Evolutionary conservation across 768 basidiomycete species (phyloP).

Genomic region (Termitomyces sp.): DNA sequence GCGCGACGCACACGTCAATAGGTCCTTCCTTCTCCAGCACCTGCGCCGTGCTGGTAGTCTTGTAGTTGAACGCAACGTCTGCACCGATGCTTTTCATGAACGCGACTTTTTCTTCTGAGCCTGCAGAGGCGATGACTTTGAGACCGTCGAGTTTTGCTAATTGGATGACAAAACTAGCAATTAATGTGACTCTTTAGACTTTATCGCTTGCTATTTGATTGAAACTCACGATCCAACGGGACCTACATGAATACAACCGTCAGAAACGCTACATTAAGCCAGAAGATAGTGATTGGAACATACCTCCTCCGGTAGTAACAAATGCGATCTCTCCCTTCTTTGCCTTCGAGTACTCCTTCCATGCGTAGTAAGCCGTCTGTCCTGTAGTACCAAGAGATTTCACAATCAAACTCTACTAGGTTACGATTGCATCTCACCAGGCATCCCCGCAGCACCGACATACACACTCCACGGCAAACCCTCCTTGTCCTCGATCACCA

Average conservation of each 20-base stretch:
- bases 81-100: conserved; percentile 59
- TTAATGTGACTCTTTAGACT: background rate
- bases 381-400: conserved; percentile 16
- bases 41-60: conserved; percentile 48
- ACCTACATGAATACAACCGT: background rate
- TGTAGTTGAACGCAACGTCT: conserved; percentile 73
- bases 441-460: conserved; percentile 51
- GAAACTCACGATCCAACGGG: conserved; percentile 42
- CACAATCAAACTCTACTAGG: no score
- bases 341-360: conserved; percentile 34
- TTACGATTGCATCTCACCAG: conserved; percentile 31
- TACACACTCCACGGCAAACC: conserved; percentile 45
- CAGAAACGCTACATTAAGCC: background rate
- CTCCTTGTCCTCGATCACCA: conserved; percentile 33
- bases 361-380: conserved; percentile 33
- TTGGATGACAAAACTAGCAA: conserved; percentile 40
- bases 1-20: conserved; percentile 32
- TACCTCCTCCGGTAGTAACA: conserved; percentile 36
- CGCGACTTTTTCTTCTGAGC: conserved; percentile 68
- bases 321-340: conserved; percentile 39
- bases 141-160: conserved; percentile 46
- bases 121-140: conserved; percentile 69
- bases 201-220: background rate
- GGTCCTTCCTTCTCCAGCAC: conserved; percentile 52
- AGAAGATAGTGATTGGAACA: background rate